Evolutionary conservation across 2,329 filamentous ascomycete genomes (phyloP), one percentile per base, ranked within the genome.

Genomic region (Calonectria naviculata): DNA sequence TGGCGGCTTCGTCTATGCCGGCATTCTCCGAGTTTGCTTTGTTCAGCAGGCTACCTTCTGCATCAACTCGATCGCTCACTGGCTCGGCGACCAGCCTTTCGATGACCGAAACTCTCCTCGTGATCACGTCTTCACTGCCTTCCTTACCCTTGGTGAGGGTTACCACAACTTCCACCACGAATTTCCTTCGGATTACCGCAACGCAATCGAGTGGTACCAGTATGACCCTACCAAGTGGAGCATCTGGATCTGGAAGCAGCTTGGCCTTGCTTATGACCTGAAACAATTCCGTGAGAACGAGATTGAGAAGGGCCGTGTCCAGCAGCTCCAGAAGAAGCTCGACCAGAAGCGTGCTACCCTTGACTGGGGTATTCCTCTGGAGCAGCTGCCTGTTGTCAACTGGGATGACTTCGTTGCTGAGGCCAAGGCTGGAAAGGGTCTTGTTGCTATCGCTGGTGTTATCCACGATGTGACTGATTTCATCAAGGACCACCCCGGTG

Each of bases 131-230:
- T 91, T 97, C 84, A 97, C 94, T 46, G 94, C 94, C 52, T 86
- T 97, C 21, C 92, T 95, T 77, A 97, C 94, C 49, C 92, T 97
- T 26, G 94, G 94, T 60, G 94, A 95, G 85, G 94, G 94, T 34
- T 97, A 97, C 87, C 94, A 97, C 89, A 97, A 97, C 89, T 97
- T 97, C 89, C 94, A 97, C 86, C 94, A 97, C 89, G 94, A 97
- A 84, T 97, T 97, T 86, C 95, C 95, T 66, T 96, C 94, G 13
- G 94, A 97, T 84, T 97, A 97, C 90, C 94, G 94, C 82, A 97
- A 97, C 82, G 94, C 94, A 73, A 96, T 97, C 77, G 89, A 95
- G 84, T 97, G 94, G 94, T 93, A 92, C 86, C 94, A 97, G 82
- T 97, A 97, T 80, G 94, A 97, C 83, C 94, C 94, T 56, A 97